These are phyloP conservation scores for Schizochytrium sp. DNA, from an alignment of 108 stramenopile species.

Conservation along the genomic window DNA sequence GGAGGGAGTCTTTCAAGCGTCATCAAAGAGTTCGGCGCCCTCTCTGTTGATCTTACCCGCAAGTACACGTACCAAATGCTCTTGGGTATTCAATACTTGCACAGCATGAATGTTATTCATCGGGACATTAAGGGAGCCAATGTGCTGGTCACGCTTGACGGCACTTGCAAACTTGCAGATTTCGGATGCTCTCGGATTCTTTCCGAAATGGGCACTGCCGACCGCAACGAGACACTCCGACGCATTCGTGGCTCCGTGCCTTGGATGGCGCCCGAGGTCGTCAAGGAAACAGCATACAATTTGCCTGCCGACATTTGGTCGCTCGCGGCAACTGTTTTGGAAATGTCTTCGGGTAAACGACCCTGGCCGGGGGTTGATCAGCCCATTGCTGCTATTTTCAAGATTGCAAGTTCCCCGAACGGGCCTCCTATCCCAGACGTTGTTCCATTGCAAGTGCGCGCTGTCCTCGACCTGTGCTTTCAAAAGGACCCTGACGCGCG, in stretches of 20 bases:
- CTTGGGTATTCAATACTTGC: slow-evolving; percentile 40
- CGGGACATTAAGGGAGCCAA: slow-evolving; percentile 59
- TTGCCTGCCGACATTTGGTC: slow-evolving; percentile 33
- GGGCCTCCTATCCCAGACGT: neutral
- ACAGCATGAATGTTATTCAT: slow-evolving; percentile 48
- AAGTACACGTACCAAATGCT: slow-evolving; percentile 40
- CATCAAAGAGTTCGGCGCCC: slow-evolving; percentile 39
- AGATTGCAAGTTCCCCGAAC: neutral
- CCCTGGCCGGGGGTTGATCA: slow-evolving; percentile 19
- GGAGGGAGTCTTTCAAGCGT: slow-evolving; percentile 43
- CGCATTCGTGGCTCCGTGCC: slow-evolving; percentile 42
- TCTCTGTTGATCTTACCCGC: slow-evolving; percentile 28
- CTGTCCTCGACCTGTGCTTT: neutral
- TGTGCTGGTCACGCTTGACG: slow-evolving; percentile 48
- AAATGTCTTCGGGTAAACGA: slow-evolving; percentile 25
- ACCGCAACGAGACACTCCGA: slow-evolving; percentile 31
- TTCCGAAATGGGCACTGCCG: neutral
- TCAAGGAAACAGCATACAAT: slow-evolving; percentile 18
- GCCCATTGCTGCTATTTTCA: neutral
- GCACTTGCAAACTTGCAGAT: slow-evolving; percentile 9
- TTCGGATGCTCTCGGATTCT: slow-evolving; percentile 15
- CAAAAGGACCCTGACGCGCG: neutral
- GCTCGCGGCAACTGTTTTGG: slow-evolving; percentile 26
- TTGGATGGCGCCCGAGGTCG: slow-evolving; percentile 65
- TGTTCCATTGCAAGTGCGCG: neutral